Base-by-base conservation (phyloP, 495 filamentous ascomycete species). In the Bombardia bombarda region DNA sequence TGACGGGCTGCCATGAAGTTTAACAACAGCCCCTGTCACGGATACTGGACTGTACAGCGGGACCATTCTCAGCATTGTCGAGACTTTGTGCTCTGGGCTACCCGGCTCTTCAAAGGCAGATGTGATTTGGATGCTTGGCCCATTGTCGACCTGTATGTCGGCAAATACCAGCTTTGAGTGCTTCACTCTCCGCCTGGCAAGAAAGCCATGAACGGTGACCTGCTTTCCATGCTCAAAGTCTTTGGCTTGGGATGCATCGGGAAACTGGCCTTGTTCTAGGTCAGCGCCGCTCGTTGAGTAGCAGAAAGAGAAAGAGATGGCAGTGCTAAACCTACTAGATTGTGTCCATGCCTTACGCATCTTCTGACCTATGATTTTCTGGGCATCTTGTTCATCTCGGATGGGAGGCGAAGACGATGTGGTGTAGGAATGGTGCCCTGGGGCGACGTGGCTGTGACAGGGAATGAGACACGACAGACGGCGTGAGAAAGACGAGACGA, bases 141-240 rank as follows among this genome's bases (percentile, higher is more conserved):
- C 46, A 26, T 46, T 38, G 23, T 47, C 50, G 35, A 55, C 63
- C 4, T 74, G 65, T 3, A 90, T 52, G 35, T 78, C 67, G n/a
- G 77, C 79, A 52, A 92, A 90, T 10, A 75, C 75, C 6, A 90
- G 62, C 38, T 75, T 77, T 49, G 80, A 78, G 31, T 76, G 76
- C 14, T 85, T 57, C 41, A 86, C 76, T 34, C 73, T 71, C 17
- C 78, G 72, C 28, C 65, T 63, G 13, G 75, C 74, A 4, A 95
- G 66, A 51, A 87, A 94, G 37, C 88, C 88, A 60, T 86, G 74
- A 12, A 93, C 57, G 4, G 70, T 65, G 14, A 89, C 77, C 25
- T 71, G 54, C 17, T 67, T 48, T 32, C 74, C 81, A 10, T 41
- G 33, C 23, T 23, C 55, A 28, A 52, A 59, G 10, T 66, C 60